Evolutionary conservation across 1,139 yeast species (phyloP).

Genomic region (Yamadazyma trypodendri): DNA sequence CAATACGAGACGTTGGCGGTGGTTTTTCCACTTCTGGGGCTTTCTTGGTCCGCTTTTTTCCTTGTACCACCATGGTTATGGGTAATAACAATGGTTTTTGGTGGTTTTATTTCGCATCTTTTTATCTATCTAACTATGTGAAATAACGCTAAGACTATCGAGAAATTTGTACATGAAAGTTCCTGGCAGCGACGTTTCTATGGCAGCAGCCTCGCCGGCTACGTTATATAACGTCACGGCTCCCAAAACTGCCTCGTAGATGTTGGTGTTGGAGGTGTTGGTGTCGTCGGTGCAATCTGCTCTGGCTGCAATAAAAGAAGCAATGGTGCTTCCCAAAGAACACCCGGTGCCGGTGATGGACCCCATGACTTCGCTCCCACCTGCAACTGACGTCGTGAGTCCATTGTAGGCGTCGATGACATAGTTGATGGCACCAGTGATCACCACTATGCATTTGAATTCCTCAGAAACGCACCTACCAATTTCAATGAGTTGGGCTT

Average conservation of each 20-base stretch:
- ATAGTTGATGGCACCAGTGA: constrained; percentile 49
- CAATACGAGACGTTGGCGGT: constrained; percentile 51
- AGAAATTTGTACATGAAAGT: constrained; percentile 47
- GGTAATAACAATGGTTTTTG: background rate
- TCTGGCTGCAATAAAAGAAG: constrained; percentile 54
- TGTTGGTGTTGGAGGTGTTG: constrained; percentile 18
- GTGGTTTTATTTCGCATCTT: background rate
- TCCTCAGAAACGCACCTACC: constrained; percentile 56
- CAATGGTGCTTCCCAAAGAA: constrained; percentile 72
- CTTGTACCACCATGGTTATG: constrained; percentile 13
- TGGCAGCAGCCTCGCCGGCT: constrained; percentile 62
- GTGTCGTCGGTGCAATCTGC: constrained; percentile 20
- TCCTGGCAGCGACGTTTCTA: constrained; percentile 44
- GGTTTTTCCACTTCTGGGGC: constrained; percentile 15
- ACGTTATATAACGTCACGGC: constrained; percentile 65
- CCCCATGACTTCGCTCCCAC: constrained; percentile 71
- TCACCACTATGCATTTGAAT: constrained; percentile 64
- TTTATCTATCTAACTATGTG: constrained; percentile 10
- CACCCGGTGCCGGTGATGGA: constrained; percentile 89
- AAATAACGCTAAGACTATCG: constrained; percentile 32
- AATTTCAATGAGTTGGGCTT: constrained; percentile 32
- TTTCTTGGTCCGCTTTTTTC: constrained; percentile 7
- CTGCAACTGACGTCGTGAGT: constrained; percentile 30
- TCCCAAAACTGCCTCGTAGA: constrained; percentile 50
- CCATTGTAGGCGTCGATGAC: constrained; percentile 20